phyloP scores from a whole-genome alignment of 2,329 filamentous ascomycete species.

The Ceratocystis colombiana region DNA sequence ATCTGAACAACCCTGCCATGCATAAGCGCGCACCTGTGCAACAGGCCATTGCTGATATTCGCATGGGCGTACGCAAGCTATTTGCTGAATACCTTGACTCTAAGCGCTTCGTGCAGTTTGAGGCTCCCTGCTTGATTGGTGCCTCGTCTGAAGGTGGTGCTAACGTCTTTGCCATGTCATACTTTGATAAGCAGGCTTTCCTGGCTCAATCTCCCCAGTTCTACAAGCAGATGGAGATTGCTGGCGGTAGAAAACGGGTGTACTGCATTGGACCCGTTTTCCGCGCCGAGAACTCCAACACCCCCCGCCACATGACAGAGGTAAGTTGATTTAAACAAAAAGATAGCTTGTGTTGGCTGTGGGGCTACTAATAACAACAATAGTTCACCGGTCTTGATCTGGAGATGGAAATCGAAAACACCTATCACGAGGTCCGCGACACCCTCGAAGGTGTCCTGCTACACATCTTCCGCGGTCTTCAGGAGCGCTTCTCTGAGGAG shows the following conservation, averaged over 20 bases:
- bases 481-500: slow-evolving; percentile 56
- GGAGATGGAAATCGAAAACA: slow-evolving; percentile 76
- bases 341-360: slow-evolving; percentile 23
- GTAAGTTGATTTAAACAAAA: not conserved
- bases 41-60: slow-evolving; percentile 59
- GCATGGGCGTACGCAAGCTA: slow-evolving; percentile 52
- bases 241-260: slow-evolving; percentile 65
- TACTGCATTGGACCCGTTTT: slow-evolving; percentile 74
- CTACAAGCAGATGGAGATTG: slow-evolving; percentile 81
- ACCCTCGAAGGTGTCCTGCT: slow-evolving; percentile 66
- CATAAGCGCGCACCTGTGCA: slow-evolving; percentile 87
- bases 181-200: slow-evolving; percentile 76
- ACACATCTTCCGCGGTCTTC: slow-evolving; percentile 67
- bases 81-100: slow-evolving; percentile 71
- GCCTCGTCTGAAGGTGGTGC: slow-evolving; percentile 86
- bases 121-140: slow-evolving; percentile 80
- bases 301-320: slow-evolving; percentile 73
- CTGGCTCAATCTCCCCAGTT: slow-evolving; percentile 75
- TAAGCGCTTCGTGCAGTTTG: slow-evolving; percentile 69
- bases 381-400: slow-evolving; percentile 78
- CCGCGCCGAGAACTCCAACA: slow-evolving; percentile 78
- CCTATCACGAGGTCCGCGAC: slow-evolving; percentile 64
- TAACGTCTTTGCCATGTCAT: slow-evolving; percentile 82
- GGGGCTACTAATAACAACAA: not conserved
- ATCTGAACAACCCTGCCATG: slow-evolving; percentile 84